Evolutionary conservation across 1,284 basidiomycete species (phyloP).

Genomic region (Schizophyllum amplum): DNA sequence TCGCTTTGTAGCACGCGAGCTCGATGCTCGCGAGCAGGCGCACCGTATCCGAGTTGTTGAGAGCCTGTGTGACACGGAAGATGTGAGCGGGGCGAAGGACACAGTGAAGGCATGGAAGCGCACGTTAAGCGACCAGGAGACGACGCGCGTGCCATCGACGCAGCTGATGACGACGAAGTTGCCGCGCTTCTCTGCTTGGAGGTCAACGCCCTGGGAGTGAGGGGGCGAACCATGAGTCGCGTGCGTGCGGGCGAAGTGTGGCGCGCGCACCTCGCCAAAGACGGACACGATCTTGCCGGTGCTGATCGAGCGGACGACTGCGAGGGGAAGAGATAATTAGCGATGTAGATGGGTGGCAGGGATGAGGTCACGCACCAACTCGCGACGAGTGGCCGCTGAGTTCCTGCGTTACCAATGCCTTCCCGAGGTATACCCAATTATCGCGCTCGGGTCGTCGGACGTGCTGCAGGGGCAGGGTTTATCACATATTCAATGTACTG

Average conservation of each 20-base stretch:
- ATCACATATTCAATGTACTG: not conserved
- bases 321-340: slow-evolving; percentile 11
- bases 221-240: slow-evolving; percentile 1
- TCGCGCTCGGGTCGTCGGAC: slow-evolving; percentile 69
- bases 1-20: slow-evolving; percentile 69
- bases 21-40: slow-evolving; percentile 73
- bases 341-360: not conserved
- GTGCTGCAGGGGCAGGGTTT: slow-evolving; percentile 25
- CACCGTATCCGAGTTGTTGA: slow-evolving; percentile 73
- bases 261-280: slow-evolving; percentile 60
- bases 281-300: slow-evolving; percentile 60
- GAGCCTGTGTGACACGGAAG: slow-evolving; percentile 39
- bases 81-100: not conserved
- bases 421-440: slow-evolving; percentile 72
- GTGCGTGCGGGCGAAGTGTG: not conserved
- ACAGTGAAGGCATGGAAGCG: slow-evolving; percentile 12
- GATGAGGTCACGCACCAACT: slow-evolving; percentile 46
- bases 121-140: slow-evolving; percentile 82
- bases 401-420: slow-evolving; percentile 67
- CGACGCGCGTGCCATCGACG: slow-evolving; percentile 59
- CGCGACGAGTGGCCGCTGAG: slow-evolving; percentile 61
- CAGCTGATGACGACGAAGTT: slow-evolving; percentile 77
- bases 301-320: slow-evolving; percentile 60
- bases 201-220: slow-evolving; percentile 45
- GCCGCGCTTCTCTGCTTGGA: slow-evolving; percentile 76